Evolutionary conservation across 495 filamentous ascomycete species (phyloP).

Genomic region (Podospora fimiseda): DNA sequence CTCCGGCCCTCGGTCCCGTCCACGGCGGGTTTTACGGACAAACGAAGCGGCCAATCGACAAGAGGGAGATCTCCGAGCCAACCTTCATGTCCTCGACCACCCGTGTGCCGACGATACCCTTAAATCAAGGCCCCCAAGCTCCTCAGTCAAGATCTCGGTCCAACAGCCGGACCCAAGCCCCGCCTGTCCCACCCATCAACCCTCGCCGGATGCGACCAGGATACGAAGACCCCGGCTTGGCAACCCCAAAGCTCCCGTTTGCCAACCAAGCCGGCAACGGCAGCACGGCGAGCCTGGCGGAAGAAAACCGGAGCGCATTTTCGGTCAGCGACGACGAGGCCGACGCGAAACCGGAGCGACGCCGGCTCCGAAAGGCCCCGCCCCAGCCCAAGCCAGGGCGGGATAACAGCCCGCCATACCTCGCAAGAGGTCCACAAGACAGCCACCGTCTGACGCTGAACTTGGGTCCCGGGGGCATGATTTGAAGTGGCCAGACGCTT

Average conservation of each 20-base stretch:
- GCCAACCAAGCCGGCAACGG: slow-evolving; percentile 16
- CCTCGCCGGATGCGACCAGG: slow-evolving; percentile 56
- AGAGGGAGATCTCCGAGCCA: slow-evolving; percentile 76
- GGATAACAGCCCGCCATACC: slow-evolving; percentile 35
- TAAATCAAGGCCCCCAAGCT: slow-evolving; percentile 19
- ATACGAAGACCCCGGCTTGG: slow-evolving; percentile 41
- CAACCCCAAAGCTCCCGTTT: slow-evolving; percentile 17
- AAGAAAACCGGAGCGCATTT: slow-evolving; percentile 36
- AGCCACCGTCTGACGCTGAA: slow-evolving; percentile 15
- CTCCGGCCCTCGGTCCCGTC: slow-evolving; percentile 26
- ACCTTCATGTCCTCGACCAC: slow-evolving; percentile 73
- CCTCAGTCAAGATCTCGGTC: slow-evolving; percentile 37
- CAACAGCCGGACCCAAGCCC: slow-evolving; percentile 33
- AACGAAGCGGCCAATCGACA: slow-evolving; percentile 61
- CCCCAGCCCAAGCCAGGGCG: slow-evolving; percentile 39
- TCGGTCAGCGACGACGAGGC: slow-evolving; percentile 47
- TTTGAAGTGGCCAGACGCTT: slow-evolving; percentile 35
- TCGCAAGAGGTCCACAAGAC: slow-evolving; percentile 23
- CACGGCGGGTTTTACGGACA: slow-evolving; percentile 22
- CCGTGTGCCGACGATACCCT: slow-evolving; percentile 59
- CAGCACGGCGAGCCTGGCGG: slow-evolving; percentile 15
- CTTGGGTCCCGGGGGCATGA: slow-evolving; percentile 40
- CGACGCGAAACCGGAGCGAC: slow-evolving; percentile 26
- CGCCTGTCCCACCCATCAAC: slow-evolving; percentile 65
- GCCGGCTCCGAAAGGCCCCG: slow-evolving; percentile 48